A percentile compares a stretch with the other conserved stretches of the same genome.
phyloP scores from a whole-genome alignment of 2,329 filamentous ascomycete genomes.

The Fulvia fulva region DNA sequence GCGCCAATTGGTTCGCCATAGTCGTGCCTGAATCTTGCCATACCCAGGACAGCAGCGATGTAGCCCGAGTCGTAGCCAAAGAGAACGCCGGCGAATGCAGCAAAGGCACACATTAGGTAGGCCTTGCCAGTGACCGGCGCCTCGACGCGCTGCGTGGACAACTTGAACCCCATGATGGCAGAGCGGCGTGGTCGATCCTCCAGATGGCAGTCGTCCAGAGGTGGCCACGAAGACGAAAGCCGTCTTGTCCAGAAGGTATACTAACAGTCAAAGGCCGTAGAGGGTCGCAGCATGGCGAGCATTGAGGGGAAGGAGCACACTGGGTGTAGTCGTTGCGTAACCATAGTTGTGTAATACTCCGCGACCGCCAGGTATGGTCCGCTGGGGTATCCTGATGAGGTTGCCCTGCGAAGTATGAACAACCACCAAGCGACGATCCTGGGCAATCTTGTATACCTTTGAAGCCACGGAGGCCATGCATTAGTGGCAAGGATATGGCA shows the following conservation, averaged over 20 bases:
- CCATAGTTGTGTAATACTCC: background rate
- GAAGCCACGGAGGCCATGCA: conserved; percentile 1
- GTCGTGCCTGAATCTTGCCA: conserved; percentile 44
- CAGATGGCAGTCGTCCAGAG: background rate
- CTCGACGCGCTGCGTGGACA: conserved; percentile 27
- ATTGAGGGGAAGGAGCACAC: background rate
- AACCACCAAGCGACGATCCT: background rate
- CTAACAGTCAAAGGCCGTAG: background rate
- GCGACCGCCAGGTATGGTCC: background rate
- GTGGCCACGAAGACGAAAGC: background rate
- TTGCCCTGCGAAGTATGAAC: background rate
- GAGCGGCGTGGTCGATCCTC: background rate
- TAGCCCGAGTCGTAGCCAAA: conserved; percentile 59
- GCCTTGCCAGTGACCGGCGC: conserved; percentile 42
- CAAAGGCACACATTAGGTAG: conserved; percentile 58
- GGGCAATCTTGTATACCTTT: background rate
- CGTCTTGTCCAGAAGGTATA: background rate
- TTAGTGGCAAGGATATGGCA: background rate
- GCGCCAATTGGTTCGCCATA: conserved; percentile 28
- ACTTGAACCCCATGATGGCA: background rate
- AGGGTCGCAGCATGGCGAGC: background rate
- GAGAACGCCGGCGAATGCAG: conserved; percentile 58
- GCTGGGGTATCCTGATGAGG: background rate
- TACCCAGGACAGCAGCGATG: conserved; percentile 51
- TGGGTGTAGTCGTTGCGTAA: background rate